Evolutionary conservation across 805 yeast species (phyloP).

Genomic region (Lipomyces orientalis): DNA sequence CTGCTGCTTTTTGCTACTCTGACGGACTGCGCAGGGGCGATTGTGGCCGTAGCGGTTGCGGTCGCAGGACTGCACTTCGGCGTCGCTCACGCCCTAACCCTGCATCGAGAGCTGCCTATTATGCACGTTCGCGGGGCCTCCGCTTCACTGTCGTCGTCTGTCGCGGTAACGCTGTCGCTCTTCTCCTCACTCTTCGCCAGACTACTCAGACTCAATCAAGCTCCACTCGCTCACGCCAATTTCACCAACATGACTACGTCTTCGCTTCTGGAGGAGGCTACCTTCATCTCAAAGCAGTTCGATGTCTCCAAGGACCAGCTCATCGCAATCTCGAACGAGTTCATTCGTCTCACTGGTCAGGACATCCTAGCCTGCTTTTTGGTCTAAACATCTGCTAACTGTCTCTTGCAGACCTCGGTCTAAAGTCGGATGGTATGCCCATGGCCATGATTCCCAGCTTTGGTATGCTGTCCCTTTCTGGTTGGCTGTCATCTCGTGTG

Average conservation of each 20-base stretch:
- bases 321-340: conserved; percentile 39
- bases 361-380: conserved; percentile 14
- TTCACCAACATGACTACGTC: conserved; percentile 5
- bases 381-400: conserved; percentile 27
- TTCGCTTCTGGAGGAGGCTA: conserved; percentile 8
- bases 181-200: background rate
- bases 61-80: background rate
- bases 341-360: conserved; percentile 33
- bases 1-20: background rate
- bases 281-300: conserved; percentile 16
- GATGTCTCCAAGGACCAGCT: conserved; percentile 30
- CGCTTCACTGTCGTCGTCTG: background rate
- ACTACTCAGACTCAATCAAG: background rate
- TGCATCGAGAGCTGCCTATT: background rate
- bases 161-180: background rate
- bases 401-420: conserved; percentile 43
- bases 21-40: background rate
- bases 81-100: background rate
- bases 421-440: conserved; percentile 41
- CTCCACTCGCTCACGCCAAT: background rate
- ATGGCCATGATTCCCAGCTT: conserved; percentile 86
- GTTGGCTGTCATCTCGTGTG: background rate
- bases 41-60: background rate
- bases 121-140: too few species aligned
- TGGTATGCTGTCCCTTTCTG: conserved; percentile 22